Base-by-base conservation (phyloP, 257 asterid species). In the Salvia miltiorrhiza region DNA sequence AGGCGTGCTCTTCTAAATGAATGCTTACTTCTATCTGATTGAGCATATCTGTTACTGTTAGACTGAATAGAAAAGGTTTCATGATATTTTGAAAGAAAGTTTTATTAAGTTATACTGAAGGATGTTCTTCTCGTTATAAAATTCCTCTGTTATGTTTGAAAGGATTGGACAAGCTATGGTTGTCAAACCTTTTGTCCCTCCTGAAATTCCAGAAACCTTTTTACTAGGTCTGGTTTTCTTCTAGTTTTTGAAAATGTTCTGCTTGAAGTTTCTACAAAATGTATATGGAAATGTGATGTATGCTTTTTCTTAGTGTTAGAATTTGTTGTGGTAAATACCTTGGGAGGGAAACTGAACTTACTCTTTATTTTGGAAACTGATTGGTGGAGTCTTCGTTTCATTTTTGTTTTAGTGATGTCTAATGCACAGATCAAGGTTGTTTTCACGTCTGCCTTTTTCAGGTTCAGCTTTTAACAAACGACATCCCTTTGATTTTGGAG, bases 381-480 rank as follows among this genome's bases (percentile, higher is more conserved):
- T 43, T 19, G n/a, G n/a, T n/a, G n/a, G n/a, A n/a, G n/a, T n/a
- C 52, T 5, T 11, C 41, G 5, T 23, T 55, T 69, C 12, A 44
- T 67, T 30, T 73, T 26, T n/a, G 37, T 62, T 21, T 12, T 50
- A 35, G 43, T 72, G 33, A 23, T 45, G 52, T 63, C 55, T 71
- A 40, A 43, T 67, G 70, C 57, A 71, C 63, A 58, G 69, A 75
- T 80, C 78, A 75, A 61, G 75, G 72, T 80, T 79, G 67, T 62
- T 35, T 63, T 70, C 33, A 69, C 49, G 53, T 77, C 65, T 72
- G 41, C 32, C 39, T 77, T 78, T n/a, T 81, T 69, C 88, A 92
- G 97, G 97, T 92, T 69, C 80, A 76, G 30, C 85, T 16, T 9
- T 60, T 92, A 85, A 87, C 96, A 3, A 66, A 75, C 14, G 87